Evolutionary conservation across 371 early-diverging fungal species (phyloP), one percentile per base, ranked within the genome.

Genomic region (Zancudomyces culisetae): DNA sequence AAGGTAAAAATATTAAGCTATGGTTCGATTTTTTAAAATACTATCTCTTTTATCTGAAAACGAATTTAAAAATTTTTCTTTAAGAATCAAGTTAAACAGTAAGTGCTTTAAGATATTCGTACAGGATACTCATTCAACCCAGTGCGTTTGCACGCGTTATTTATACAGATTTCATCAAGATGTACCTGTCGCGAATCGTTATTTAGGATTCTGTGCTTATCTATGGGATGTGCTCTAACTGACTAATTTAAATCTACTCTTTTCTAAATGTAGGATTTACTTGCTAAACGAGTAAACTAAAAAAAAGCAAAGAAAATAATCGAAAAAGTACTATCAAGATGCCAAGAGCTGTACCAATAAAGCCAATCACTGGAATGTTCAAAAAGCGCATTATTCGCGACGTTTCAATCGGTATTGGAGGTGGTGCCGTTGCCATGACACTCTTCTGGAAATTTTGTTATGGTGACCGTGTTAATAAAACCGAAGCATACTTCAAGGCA

Each of bases 301-400:
- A n/a, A n/a, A n/a, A n/a, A 46, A 13, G 12, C 12, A 46, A 26
- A 46, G 12, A 13, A 13, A 12, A 13, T 13, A 12, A 46, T 46
- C 21, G 19, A 46, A 21, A 19, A 26, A 26, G 12, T 13, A 13
- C 21, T 13, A 13, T 49, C 20, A 47, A 57, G 27, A 66, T 68
- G 59, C 66, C 66, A 35, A 56, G 67, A 24, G 66, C 68, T 43
- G 55, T 63, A 24, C 59, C 68, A 13, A 47, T 62, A 29, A 68
- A 59, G 59, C 68, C 68, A n/a, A 63, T 63, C n/a, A 48, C 56
- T 45, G 53, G 63, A 49, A 45, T 66, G 45, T 49, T 65, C 48
- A 65, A 45, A 51, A 64, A 27, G 18, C 65, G 66, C 23, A 54
- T 66, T 51, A 48, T 53, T 24, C 66, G 66, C 49, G 66, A 66